A percentile compares a stretch with the other conserved stretches of the same genome.
phyloP scores from a whole-genome alignment of 2,329 filamentous ascomycete genomes.

The Incumbomyces delicatus region DNA sequence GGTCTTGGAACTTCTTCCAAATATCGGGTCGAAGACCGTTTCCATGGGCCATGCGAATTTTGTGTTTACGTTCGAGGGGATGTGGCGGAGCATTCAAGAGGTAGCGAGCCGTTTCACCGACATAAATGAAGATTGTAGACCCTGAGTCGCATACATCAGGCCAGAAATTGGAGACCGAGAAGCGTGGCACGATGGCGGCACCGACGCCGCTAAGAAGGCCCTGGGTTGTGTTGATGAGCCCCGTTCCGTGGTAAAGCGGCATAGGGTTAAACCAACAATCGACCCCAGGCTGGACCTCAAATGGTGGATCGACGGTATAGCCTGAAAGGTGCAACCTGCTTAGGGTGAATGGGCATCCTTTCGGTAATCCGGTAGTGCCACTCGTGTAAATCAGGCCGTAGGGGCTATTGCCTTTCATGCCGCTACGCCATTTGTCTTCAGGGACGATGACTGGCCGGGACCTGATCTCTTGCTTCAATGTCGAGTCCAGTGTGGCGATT shows the following conservation, averaged over 20 bases:
- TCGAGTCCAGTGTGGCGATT: slow-evolving; percentile 48
- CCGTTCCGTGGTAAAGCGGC: slow-evolving; percentile 69
- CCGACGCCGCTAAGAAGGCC: slow-evolving; percentile 44
- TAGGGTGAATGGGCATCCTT: slow-evolving; percentile 55
- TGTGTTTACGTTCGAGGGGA: slow-evolving; percentile 36
- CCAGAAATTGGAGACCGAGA: slow-evolving; percentile 22
- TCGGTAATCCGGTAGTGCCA: slow-evolving; percentile 67
- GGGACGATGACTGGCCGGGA: slow-evolving; percentile 42
- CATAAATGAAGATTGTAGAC: slow-evolving; percentile 48
- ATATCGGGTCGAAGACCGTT: slow-evolving; percentile 41
- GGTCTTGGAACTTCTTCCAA: slow-evolving; percentile 36
- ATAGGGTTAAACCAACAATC: slow-evolving; percentile 69
- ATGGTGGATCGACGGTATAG: slow-evolving; percentile 23
- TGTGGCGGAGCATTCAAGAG: slow-evolving; percentile 36
- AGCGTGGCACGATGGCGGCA: slow-evolving; percentile 31
- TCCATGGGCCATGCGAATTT: slow-evolving; percentile 36
- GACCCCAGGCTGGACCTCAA: slow-evolving; percentile 23
- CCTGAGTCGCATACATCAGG: slow-evolving; percentile 28
- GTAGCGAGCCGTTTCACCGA: slow-evolving; percentile 43
- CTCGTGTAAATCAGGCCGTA: slow-evolving; percentile 63
- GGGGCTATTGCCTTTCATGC: slow-evolving; percentile 44
- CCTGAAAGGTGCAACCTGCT: slow-evolving; percentile 35
- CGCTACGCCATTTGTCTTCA: slow-evolving; percentile 45
- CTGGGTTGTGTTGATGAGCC: slow-evolving; percentile 48
- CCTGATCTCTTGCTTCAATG: slow-evolving; percentile 39